Evolutionary conservation across 192 early-diverging fungal genomes (phyloP).

Genomic region (Linnemannia elongata): DNA sequence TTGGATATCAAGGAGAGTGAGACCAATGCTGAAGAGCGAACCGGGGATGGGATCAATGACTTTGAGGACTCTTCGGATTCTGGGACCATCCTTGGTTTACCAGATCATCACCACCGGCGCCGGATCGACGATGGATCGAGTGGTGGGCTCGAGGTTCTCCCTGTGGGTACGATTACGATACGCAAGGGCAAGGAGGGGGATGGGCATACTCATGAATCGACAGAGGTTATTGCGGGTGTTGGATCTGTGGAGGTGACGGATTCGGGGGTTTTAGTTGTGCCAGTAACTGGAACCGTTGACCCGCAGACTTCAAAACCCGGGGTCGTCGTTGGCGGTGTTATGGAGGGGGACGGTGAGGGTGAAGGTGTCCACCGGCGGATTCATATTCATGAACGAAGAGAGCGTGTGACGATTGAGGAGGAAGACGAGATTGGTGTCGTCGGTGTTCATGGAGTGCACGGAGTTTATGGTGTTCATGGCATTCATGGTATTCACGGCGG

Average conservation of each 20-base stretch:
- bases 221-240: neutral
- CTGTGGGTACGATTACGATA: neutral
- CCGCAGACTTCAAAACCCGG: neutral
- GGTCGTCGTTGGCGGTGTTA: neutral
- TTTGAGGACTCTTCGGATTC: slow-evolving; percentile 18
- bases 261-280: neutral
- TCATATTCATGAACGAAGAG: slow-evolving; percentile 17
- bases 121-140: neutral
- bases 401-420: slow-evolving; percentile 22
- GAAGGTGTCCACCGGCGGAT: slow-evolving; percentile 26
- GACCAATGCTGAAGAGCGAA: slow-evolving; percentile 16
- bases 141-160: neutral
- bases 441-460: neutral
- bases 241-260: neutral
- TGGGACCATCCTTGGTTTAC: slow-evolving; percentile 2
- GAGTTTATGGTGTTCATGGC: neutral
- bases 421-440: neutral
- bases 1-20: slow-evolving; percentile 49
- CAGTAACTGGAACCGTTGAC: neutral
- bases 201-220: neutral
- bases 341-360: neutral
- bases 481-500: neutral
- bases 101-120: neutral
- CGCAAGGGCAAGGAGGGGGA: neutral
- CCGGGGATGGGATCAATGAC: slow-evolving; percentile 35